These are phyloP conservation scores for Backusella psychrophila DNA, from an alignment of 192 early-diverging fungal species.

Conservation along the genomic window DNA sequence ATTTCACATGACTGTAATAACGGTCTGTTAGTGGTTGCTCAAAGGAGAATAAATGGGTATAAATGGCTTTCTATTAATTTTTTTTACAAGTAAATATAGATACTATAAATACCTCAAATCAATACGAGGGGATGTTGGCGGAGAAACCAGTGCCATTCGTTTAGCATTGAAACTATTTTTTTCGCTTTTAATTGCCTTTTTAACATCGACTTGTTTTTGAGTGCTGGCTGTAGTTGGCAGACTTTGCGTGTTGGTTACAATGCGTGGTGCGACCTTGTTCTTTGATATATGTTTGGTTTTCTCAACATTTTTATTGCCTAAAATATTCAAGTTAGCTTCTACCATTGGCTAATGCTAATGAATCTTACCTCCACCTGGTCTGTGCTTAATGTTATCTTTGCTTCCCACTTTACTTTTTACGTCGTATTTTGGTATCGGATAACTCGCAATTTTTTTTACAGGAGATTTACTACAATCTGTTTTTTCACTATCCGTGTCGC, in stretches of 20 bases:
- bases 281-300: neutral
- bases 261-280: neutral
- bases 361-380: slow-evolving; percentile 27
- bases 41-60: neutral
- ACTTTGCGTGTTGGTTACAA: neutral
- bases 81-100: neutral
- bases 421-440: slow-evolving; percentile 10
- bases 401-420: slow-evolving; percentile 20
- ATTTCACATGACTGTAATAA: slow-evolving; percentile 10
- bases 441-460: neutral
- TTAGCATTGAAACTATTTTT: neutral
- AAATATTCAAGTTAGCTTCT: neutral
- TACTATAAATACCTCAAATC: slow-evolving; percentile 1
- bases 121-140: neutral
- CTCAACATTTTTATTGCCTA: neutral
- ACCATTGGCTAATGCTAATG: slow-evolving; percentile 78
- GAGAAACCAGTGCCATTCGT: neutral
- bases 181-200: neutral
- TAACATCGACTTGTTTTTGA: neutral
- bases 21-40: slow-evolving; percentile 2
- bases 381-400: slow-evolving; percentile 20
- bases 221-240: neutral
- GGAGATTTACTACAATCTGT: neutral
- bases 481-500: neutral
- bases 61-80: neutral